Evolutionary conservation across 305 asterid species (phyloP).

Genomic region (Solanum chacoense): DNA sequence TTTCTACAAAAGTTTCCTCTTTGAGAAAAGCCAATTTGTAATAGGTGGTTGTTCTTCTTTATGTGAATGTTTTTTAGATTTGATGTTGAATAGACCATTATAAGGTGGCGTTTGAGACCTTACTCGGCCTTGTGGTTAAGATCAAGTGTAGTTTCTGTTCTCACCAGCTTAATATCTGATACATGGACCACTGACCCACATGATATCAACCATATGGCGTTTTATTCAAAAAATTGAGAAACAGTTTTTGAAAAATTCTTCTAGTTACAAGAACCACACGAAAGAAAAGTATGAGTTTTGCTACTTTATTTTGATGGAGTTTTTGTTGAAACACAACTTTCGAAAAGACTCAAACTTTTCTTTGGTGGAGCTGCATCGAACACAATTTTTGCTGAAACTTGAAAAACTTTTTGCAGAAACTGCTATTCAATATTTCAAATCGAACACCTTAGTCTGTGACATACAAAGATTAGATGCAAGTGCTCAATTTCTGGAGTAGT

Average conservation of each 20-base stretch:
- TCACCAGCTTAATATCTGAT: slow-evolving; percentile 52
- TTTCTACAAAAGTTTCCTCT: background rate
- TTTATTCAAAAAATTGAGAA: background rate
- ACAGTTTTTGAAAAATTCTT: background rate
- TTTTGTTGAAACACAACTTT: background rate
- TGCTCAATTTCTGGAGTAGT: background rate
- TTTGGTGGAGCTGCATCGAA: background rate
- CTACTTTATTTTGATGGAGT: background rate
- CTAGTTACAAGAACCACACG: background rate
- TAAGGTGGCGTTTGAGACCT: slow-evolving; percentile 17
- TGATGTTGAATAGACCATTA: background rate
- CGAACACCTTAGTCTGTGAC: background rate
- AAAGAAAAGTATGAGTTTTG: background rate
- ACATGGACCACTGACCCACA: background rate
- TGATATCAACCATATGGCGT: background rate
- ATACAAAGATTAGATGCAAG: background rate
- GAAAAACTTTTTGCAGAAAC: background rate
- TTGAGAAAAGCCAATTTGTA: background rate
- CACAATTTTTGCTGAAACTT: background rate
- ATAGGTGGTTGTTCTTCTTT: background rate
- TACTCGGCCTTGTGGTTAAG: slow-evolving; percentile 69
- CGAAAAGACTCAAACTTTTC: background rate
- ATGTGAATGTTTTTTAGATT: background rate
- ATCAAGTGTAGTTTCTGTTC: slow-evolving; percentile 57
- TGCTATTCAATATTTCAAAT: background rate